Evolutionary conservation across 2,329 filamentous ascomycete species (phyloP), one percentile per base, ranked within the genome.

Genomic region (Calcarisporium arbuscula): DNA sequence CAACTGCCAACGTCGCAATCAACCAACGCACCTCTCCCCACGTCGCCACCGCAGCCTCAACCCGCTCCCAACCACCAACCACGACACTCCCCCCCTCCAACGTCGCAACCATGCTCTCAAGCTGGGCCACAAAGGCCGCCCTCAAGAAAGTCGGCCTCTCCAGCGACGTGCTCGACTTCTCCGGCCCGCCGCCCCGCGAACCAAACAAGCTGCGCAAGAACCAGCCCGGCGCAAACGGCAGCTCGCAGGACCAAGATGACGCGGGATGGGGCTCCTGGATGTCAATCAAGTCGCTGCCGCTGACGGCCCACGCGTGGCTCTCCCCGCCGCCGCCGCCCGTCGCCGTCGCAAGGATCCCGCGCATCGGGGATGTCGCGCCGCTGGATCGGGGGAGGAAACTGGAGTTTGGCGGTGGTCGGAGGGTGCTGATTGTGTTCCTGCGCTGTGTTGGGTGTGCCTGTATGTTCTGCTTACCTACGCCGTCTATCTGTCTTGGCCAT

Each of bases 391-490:
- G 69, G 27, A 51, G 61, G 19, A 62, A 61, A 46, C 49, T 74
- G 25, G 48, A 51, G 6, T 52, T 70, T 18, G 65, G 62, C 10
- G 54, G 60, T n/a, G 67, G 68, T 1, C 60, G 52, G 34, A 63
- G 59, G 10, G 59, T 65, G 3, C 46, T 74, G 12, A 58, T 74
- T 8, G 64, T 74, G 15, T 74, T 75, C 45, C 44, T 74, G 35
- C 65, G 71, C 8, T 75, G 70, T 33, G 70, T 73, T 10, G 71
- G 70, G 6, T 74, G 71, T 51, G 71, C 71, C 7, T 74, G 70
- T 74, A 61, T 42, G 68, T 27, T 26, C 29, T 20, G 28, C 28
- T 30, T 8, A 40, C 21, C 19, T 18, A 15, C 23, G 8, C 7
- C 22, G 32, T 17, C 19, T 18, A 29, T 14, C 12, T 28, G 17